phyloP scores from a whole-genome alignment of 495 filamentous ascomycete species.

The Lophium mytilinum region DNA sequence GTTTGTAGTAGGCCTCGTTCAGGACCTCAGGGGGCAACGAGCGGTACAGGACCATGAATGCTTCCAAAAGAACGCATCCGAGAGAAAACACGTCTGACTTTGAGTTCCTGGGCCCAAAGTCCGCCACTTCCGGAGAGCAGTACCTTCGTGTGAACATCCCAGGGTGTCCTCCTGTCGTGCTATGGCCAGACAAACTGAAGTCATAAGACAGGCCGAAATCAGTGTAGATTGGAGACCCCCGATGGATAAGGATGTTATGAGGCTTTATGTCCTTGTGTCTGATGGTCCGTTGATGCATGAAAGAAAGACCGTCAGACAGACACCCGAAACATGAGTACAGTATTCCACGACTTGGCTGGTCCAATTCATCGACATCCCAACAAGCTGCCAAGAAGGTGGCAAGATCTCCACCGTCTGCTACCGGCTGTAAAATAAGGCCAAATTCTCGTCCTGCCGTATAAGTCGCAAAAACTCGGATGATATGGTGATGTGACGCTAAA shows the following conservation, averaged over 20 bases:
- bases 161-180: not conserved
- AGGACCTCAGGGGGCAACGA: too few relatives aligned
- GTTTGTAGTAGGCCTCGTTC: too few relatives aligned
- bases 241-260: slow-evolving; percentile 13
- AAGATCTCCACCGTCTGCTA: slow-evolving; percentile 12
- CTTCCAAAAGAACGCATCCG: slow-evolving; percentile 7
- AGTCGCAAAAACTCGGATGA: slow-evolving; percentile 11
- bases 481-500: slow-evolving; percentile 9
- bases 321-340: slow-evolving; percentile 10
- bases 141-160: not conserved
- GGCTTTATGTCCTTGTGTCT: slow-evolving; percentile 18
- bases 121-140: slow-evolving; percentile 8
- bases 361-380: not conserved
- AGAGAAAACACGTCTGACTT: slow-evolving; percentile 17
- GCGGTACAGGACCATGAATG: not conserved
- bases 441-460: slow-evolving; percentile 8
- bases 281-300: slow-evolving; percentile 10
- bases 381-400: not conserved
- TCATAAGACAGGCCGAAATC: slow-evolving; percentile 15
- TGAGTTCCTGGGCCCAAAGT: not conserved
- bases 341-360: not conserved
- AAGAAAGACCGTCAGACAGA: slow-evolving; percentile 5
- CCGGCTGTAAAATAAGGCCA: slow-evolving; percentile 10
- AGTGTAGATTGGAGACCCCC: slow-evolving; percentile 3
- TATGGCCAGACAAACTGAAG: not conserved